These are phyloP conservation scores for Fragaria vesca DNA, from an alignment of 306 rosid species.

Conservation along the genomic window DNA sequence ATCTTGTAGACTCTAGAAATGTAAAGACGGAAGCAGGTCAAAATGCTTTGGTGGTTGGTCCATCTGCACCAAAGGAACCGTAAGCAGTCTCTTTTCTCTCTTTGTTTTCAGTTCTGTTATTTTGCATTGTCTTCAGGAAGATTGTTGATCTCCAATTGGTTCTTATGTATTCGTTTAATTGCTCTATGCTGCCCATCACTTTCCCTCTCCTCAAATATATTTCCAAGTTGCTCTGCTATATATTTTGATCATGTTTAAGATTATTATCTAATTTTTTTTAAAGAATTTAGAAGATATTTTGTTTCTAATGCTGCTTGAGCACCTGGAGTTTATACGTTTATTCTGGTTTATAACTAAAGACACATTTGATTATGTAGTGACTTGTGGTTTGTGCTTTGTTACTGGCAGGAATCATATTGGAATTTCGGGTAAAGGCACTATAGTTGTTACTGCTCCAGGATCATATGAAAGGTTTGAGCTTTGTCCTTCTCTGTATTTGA, in stretches of 20 bases:
- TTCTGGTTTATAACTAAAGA: neutral
- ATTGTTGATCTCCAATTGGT: neutral
- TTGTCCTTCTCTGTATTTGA: constrained; percentile 9
- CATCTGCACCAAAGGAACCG: constrained; percentile 63
- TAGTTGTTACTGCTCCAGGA: constrained; percentile 55
- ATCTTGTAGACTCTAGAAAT: constrained; percentile 59
- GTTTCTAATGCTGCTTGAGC: neutral
- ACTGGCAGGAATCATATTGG: constrained; percentile 61
- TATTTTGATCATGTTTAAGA: neutral
- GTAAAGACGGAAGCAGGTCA: constrained; percentile 50
- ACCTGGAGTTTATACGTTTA: neutral
- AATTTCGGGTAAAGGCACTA: constrained; percentile 54
- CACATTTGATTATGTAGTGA: constrained; percentile 11
- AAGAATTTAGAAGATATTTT: neutral
- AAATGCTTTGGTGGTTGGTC: constrained; percentile 82
- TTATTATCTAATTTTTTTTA: neutral
- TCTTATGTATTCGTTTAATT: neutral
- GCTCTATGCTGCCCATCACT: neutral
- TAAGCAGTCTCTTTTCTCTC: constrained; percentile 28
- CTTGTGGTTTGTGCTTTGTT: constrained; percentile 22
- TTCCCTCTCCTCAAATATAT: neutral
- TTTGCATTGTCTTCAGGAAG: neutral
- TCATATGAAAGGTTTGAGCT: constrained; percentile 77
- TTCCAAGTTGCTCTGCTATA: neutral
- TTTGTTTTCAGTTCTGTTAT: neutral